Conservation (phyloP, 306 rosid genomes). For the Calophaca sinica region DNA sequence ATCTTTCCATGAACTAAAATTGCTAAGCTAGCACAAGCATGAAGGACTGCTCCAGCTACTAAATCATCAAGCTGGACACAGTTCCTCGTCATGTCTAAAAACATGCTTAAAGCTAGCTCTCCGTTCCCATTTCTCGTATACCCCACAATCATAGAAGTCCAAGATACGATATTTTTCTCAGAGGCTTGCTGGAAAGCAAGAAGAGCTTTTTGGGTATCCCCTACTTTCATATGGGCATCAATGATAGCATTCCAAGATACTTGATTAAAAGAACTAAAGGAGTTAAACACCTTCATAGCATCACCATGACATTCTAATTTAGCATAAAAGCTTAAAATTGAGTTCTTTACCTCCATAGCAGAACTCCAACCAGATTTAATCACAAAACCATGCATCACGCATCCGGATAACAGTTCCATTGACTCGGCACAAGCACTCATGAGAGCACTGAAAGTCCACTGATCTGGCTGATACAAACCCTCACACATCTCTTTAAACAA, state of each 20-base stretch:
- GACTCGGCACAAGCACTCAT: constrained; percentile 69
- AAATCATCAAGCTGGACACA: constrained; percentile 68
- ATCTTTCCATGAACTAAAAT: constrained; percentile 62
- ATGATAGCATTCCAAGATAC: constrained; percentile 86
- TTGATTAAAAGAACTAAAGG: constrained; percentile 57
- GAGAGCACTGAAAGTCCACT: constrained; percentile 80
- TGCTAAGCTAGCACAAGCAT: constrained; percentile 81
- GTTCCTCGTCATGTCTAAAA: constrained; percentile 64
- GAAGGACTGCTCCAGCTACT: constrained; percentile 74
- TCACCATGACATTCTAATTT: constrained; percentile 60
- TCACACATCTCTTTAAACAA: constrained; percentile 69
- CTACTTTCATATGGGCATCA: constrained; percentile 81
- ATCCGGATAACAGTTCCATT: constrained; percentile 55
- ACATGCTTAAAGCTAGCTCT: constrained; percentile 69
- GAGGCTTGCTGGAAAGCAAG: constrained; percentile 71
- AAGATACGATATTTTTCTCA: constrained; percentile 72
- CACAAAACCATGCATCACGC: constrained; percentile 66
- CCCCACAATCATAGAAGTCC: constrained; percentile 86
- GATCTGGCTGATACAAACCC: constrained; percentile 62
- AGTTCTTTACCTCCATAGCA: constrained; percentile 70
- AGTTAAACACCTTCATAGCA: constrained; percentile 60
- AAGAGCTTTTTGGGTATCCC: constrained; percentile 62
- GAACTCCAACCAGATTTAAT: constrained; percentile 77
- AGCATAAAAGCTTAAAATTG: constrained; percentile 73
- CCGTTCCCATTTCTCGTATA: constrained; percentile 70